Evolutionary conservation across 2,329 filamentous ascomycete genomes (phyloP).

Genomic region (Penicillium thymicola): DNA sequence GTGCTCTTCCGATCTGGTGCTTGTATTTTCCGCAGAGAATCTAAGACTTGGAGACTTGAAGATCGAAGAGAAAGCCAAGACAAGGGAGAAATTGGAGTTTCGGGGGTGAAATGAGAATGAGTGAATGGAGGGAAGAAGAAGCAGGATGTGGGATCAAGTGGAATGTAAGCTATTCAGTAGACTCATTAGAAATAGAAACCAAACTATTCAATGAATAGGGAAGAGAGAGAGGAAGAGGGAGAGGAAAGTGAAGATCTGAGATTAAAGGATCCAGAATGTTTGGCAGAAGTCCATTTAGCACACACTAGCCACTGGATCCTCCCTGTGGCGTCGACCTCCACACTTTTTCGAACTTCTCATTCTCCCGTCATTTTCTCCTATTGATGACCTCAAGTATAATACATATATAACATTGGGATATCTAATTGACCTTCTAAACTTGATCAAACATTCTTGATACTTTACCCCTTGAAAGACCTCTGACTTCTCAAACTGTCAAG

Average conservation of each 20-base stretch:
- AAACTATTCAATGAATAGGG: neutral
- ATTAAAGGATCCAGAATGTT: conserved; percentile 15
- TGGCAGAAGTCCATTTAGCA: conserved; percentile 10
- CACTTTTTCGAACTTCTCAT: neutral
- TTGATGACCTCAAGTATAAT: neutral
- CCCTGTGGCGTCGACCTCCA: conserved; percentile 9
- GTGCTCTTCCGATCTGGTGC: too few species aligned
- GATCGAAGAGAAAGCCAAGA: conserved; percentile 5
- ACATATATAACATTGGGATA: neutral
- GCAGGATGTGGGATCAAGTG: neutral
- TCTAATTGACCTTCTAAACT: neutral
- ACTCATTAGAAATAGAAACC: neutral
- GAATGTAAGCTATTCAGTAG: neutral
- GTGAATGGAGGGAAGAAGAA: conserved; percentile 5
- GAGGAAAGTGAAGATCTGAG: conserved; percentile 16
- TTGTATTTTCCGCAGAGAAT: neutral
- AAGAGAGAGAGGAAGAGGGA: conserved; percentile 10
- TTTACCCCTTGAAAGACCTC: neutral
- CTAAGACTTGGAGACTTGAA: neutral
- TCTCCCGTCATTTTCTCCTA: neutral
- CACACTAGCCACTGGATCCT: conserved; percentile 12
- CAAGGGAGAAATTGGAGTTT: conserved; percentile 6
- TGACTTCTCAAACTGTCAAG: neutral
- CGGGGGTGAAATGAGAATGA: conserved; percentile 8
- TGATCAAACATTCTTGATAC: neutral